Evolutionary conservation across 805 yeast genomes (phyloP).

Genomic region (Kluyveromyces starmeri): DNA sequence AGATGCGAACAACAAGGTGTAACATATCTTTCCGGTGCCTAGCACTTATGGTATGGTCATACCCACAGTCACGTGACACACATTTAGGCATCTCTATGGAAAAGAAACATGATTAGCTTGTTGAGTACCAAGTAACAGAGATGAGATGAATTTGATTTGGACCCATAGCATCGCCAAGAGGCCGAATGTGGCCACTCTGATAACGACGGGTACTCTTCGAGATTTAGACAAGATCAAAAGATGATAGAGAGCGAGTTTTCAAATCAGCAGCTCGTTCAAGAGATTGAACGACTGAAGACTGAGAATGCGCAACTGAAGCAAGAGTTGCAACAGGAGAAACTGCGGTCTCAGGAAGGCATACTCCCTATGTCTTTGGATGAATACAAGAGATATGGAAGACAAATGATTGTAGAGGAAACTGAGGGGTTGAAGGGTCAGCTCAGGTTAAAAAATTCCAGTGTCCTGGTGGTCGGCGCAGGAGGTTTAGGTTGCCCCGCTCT

Average conservation of each 20-base stretch:
- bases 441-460: slow-evolving; percentile 44
- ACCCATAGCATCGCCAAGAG: too few relatives aligned
- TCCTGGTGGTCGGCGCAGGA: slow-evolving; percentile 90
- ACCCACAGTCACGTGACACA: too few relatives aligned
- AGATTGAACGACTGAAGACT: slow-evolving; percentile 17
- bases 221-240: background rate
- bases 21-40: too few relatives aligned
- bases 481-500: slow-evolving; percentile 93
- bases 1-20: too few relatives aligned
- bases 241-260: background rate
- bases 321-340: slow-evolving; percentile 7
- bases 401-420: slow-evolving; percentile 82
- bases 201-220: too few relatives aligned
- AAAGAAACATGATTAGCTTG: too few relatives aligned
- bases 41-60: too few relatives aligned
- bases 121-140: too few relatives aligned
- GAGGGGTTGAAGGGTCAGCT: slow-evolving; percentile 47
- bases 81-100: too few relatives aligned
- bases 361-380: slow-evolving; percentile 46
- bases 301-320: slow-evolving; percentile 23
- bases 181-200: too few relatives aligned
- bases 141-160: too few relatives aligned
- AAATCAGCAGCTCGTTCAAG: slow-evolving; percentile 12
- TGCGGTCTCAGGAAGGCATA: background rate
- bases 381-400: slow-evolving; percentile 81